phyloP scores from a whole-genome alignment of 108 stramenopile species.

The Skeletonema costatum region DNA sequence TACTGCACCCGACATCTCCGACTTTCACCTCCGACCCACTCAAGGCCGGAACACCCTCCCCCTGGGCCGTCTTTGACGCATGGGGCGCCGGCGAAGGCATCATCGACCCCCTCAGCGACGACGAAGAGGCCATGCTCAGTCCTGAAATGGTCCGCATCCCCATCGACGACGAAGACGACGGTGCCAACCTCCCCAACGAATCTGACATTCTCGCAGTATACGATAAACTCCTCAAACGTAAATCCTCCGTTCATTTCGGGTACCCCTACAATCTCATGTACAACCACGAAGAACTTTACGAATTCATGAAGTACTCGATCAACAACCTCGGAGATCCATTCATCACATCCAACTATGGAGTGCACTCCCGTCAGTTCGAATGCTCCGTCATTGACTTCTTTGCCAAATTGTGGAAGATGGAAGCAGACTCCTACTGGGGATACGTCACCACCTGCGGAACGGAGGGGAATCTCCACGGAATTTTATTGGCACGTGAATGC shows the following conservation, averaged over 20 bases:
- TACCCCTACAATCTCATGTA: constrained; percentile 93
- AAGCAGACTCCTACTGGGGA: constrained; percentile 78
- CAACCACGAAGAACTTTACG: constrained; percentile 82
- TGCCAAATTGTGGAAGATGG: constrained; percentile 82
- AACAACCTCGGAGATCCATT: constrained; percentile 91
- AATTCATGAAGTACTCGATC: constrained; percentile 91
- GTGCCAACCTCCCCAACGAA: constrained; percentile 51
- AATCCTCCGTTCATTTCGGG: constrained; percentile 80
- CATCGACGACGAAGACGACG: constrained; percentile 36
- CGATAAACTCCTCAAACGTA: constrained; percentile 70
- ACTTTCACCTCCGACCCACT: constrained; percentile 51
- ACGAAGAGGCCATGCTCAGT: constrained; percentile 53
- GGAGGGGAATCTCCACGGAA: constrained; percentile 88
- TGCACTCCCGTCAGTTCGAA: constrained; percentile 87
- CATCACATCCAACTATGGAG: constrained; percentile 85
- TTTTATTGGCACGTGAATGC: constrained; percentile 83
- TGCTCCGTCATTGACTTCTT: constrained; percentile 90
- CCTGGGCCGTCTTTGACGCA: constrained; percentile 92
- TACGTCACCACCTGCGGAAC: constrained; percentile 91
- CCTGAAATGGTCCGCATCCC: constrained; percentile 73
- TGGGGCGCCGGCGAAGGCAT: constrained; percentile 83
- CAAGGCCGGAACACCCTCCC: constrained; percentile 84
- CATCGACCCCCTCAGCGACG: constrained; percentile 42
- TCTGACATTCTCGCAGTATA: constrained; percentile 74
- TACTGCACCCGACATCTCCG: constrained; percentile 33